Evolutionary conservation across 108 stramenopile genomes (phyloP).

Genomic region (Fragilaria radians): DNA sequence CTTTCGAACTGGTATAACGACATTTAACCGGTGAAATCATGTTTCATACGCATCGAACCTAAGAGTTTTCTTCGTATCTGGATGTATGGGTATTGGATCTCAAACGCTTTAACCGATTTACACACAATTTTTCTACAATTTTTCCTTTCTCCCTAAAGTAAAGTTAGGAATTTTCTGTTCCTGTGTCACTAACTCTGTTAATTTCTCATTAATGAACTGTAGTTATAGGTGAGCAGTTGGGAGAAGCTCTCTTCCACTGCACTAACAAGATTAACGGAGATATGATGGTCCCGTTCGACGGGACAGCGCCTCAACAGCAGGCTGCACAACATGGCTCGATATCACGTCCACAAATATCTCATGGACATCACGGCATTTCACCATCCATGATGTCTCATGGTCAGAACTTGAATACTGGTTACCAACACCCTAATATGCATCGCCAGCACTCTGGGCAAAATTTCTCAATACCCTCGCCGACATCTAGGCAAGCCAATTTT

Average conservation of each 20-base stretch:
- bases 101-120: too few species aligned
- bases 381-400: constrained; percentile 9
- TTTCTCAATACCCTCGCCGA: constrained; percentile 7
- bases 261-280: not conserved
- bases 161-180: too few species aligned
- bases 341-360: constrained; percentile 48
- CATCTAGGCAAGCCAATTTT: constrained; percentile 4
- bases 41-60: too few species aligned
- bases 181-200: too few species aligned
- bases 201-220: too few species aligned
- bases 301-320: constrained; percentile 41
- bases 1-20: too few species aligned
- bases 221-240: not conserved
- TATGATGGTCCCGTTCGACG: constrained; percentile 60
- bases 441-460: not conserved
- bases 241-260: not conserved
- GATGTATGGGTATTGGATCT: too few species aligned
- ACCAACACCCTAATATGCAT: constrained; percentile 3
- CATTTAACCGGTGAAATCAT: too few species aligned
- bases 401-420: constrained; percentile 3
- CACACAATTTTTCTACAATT: too few species aligned
- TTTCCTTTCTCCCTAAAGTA: too few species aligned
- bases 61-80: too few species aligned
- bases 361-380: constrained; percentile 35
- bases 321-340: constrained; percentile 21